Conservation (phyloP, 805 yeast species). For the Starmerella stigmatis region DNA sequence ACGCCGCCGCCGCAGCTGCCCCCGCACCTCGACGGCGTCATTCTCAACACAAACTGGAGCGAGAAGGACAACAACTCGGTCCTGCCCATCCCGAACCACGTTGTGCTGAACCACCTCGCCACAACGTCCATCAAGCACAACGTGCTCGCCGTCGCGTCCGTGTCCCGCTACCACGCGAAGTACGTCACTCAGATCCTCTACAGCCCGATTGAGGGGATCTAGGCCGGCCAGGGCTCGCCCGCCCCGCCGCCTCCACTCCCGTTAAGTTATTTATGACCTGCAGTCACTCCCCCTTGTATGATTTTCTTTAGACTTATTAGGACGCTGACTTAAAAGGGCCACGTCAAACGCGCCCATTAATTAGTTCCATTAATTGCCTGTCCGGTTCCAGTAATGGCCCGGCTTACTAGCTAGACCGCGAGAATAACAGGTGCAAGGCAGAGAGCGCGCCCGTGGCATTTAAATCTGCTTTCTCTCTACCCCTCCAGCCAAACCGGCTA, state of each 20-base stretch:
- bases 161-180: constrained; percentile 81
- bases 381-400: no score
- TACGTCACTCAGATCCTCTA: constrained; percentile 86
- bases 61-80: constrained; percentile 84
- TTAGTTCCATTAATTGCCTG: no score
- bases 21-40: constrained; percentile 91
- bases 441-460: neutral
- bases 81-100: constrained; percentile 88
- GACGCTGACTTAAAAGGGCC: no score
- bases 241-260: neutral
- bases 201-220: constrained; percentile 56
- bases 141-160: constrained; percentile 85
- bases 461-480: neutral
- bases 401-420: no score
- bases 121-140: constrained; percentile 90
- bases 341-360: no score
- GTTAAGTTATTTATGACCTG: neutral
- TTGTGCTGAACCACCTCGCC: constrained; percentile 87
- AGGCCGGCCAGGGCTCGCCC: neutral
- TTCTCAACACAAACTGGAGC: constrained; percentile 58
- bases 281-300: no score
- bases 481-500: neutral
- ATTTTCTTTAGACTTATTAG: no score
- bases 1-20: constrained; percentile 93
- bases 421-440: no score